These are phyloP conservation scores for Rhizomucor pusillus DNA, from an alignment of 371 early-diverging fungal species.

Conservation along the genomic window DNA sequence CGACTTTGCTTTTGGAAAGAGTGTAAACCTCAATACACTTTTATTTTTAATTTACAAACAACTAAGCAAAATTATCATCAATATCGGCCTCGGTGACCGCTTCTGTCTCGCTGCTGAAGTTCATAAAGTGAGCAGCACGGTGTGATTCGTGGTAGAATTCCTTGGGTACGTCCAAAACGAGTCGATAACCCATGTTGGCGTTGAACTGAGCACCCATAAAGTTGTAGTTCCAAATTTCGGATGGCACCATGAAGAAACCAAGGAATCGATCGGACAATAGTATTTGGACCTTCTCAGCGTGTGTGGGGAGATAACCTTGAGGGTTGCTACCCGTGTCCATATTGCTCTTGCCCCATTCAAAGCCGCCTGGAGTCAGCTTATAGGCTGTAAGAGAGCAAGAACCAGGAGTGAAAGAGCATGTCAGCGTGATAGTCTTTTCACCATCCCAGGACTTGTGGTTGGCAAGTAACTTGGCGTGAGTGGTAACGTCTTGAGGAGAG, in stretches of 20 bases:
- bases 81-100: slow-evolving; percentile 63
- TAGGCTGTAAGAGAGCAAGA: slow-evolving; percentile 95
- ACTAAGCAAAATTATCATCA: slow-evolving; percentile 71
- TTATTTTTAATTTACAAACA: no score
- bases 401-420: slow-evolving; percentile 96
- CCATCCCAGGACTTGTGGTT: slow-evolving; percentile 94
- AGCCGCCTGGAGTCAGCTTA: slow-evolving; percentile 92
- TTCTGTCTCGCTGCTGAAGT: slow-evolving; percentile 87
- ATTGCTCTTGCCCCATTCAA: slow-evolving; percentile 93
- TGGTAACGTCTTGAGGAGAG: slow-evolving; percentile 88
- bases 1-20: no score
- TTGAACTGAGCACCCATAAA: slow-evolving; percentile 89
- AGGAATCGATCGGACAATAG: slow-evolving; percentile 91
- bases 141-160: slow-evolving; percentile 97
- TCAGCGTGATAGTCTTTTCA: slow-evolving; percentile 86
- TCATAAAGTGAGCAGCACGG: slow-evolving; percentile 94
- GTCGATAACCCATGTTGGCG: slow-evolving; percentile 86
- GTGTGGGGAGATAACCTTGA: slow-evolving; percentile 83
- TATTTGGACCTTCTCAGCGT: slow-evolving; percentile 95
- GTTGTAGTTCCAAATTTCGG: slow-evolving; percentile 94
- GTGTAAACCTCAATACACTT: no score
- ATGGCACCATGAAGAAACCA: slow-evolving; percentile 98
- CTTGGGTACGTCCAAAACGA: slow-evolving; percentile 90
- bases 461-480: slow-evolving; percentile 85
- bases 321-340: slow-evolving; percentile 78